A percentile compares a stretch with the other conserved stretches of the same genome.
Evolutionary conservation across 2,329 filamentous ascomycete genomes (phyloP).

Genomic region (Raffaelea arxii): DNA sequence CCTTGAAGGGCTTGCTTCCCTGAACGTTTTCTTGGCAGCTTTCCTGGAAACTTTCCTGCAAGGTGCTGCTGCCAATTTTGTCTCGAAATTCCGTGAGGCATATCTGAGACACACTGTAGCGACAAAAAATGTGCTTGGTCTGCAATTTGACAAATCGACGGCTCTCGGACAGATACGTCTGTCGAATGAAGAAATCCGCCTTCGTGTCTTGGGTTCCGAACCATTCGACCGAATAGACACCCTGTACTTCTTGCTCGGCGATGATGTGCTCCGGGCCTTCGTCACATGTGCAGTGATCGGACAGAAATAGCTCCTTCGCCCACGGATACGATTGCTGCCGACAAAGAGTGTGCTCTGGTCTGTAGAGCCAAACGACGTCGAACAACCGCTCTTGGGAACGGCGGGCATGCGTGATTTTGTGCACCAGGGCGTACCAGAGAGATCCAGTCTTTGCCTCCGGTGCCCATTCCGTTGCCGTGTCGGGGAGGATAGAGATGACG

Average conservation of each 20-base stretch:
- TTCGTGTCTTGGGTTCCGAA: slow-evolving; percentile 35
- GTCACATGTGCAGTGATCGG: slow-evolving; percentile 63
- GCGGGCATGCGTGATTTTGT: slow-evolving; percentile 33
- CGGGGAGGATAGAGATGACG: slow-evolving; percentile 37
- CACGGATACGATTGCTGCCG: slow-evolving; percentile 58
- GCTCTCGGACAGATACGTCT: slow-evolving; percentile 53
- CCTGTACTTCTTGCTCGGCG: slow-evolving; percentile 43
- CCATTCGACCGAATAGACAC: slow-evolving; percentile 48
- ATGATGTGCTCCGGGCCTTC: slow-evolving; percentile 32
- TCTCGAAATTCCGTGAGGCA: background rate
- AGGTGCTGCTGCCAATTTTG: too few relatives aligned
- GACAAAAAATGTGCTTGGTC: slow-evolving; percentile 44
- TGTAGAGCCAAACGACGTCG: slow-evolving; percentile 66
- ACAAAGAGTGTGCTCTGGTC: slow-evolving; percentile 61
- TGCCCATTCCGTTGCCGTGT: slow-evolving; percentile 35
- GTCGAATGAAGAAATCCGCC: slow-evolving; percentile 57
- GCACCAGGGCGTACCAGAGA: slow-evolving; percentile 65
- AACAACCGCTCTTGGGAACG: slow-evolving; percentile 32
- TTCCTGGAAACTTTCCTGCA: too few relatives aligned
- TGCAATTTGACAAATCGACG: slow-evolving; percentile 53
- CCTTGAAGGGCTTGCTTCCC: background rate
- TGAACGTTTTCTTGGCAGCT: too few relatives aligned
- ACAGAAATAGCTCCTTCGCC: slow-evolving; percentile 65
- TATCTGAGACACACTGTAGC: slow-evolving; percentile 8
- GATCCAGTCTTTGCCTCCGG: slow-evolving; percentile 45